Evolutionary conservation across 2,329 filamentous ascomycete genomes (phyloP).

Genomic region (Cytospora leucostoma): DNA sequence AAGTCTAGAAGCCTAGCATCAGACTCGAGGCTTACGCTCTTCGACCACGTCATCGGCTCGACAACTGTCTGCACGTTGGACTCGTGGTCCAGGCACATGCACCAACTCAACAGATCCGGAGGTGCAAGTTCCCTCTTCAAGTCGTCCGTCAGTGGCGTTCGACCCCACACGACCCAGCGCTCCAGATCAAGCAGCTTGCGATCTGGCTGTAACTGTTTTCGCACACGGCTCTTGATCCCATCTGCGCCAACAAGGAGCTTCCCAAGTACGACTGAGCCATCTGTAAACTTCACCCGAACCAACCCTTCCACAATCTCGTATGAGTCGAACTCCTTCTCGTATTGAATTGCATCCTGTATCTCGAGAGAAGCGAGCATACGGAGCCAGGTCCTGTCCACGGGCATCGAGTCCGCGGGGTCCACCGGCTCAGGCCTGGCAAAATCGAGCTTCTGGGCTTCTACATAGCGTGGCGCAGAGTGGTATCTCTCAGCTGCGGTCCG

Average conservation of each 20-base stretch:
- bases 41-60: slow-evolving; percentile 36
- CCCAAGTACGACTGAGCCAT: slow-evolving; percentile 34
- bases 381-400: slow-evolving; percentile 37
- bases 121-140: slow-evolving; percentile 27
- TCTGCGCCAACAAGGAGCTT: slow-evolving; percentile 37
- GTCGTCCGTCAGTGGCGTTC: slow-evolving; percentile 33
- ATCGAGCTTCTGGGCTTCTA: slow-evolving; percentile 32
- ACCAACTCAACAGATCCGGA: slow-evolving; percentile 35
- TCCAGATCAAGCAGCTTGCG: slow-evolving; percentile 36
- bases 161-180: slow-evolving; percentile 38
- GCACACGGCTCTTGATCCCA: slow-evolving; percentile 36
- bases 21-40: slow-evolving; percentile 29
- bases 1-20: slow-evolving; percentile 31
- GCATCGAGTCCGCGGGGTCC: slow-evolving; percentile 28
- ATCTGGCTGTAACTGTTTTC: slow-evolving; percentile 36
- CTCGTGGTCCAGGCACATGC: slow-evolving; percentile 35
- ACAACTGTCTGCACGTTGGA: slow-evolving; percentile 34
- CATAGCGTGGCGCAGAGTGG: slow-evolving; percentile 34
- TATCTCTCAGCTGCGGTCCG: slow-evolving; percentile 31
- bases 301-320: slow-evolving; percentile 29
- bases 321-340: slow-evolving; percentile 36
- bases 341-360: slow-evolving; percentile 35
- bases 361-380: slow-evolving; percentile 32
- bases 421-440: slow-evolving; percentile 29
- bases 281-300: slow-evolving; percentile 33